Conservation (phyloP, 495 filamentous ascomycete species). For the Emericellopsis terricola region DNA sequence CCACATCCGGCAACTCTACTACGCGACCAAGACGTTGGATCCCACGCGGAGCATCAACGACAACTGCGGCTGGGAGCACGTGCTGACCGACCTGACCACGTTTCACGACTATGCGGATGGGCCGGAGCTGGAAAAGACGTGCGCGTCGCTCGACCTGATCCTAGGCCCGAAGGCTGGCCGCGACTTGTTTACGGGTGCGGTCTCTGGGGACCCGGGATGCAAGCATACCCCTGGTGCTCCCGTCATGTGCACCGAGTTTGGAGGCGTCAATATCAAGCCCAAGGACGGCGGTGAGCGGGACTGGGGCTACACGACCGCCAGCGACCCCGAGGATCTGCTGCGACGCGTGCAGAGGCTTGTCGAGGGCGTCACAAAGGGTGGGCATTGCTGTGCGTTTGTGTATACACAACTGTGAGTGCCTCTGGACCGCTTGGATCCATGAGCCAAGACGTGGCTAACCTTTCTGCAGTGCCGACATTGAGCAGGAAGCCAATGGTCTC, state of each 20-base stretch:
- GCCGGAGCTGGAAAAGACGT: slow-evolving; percentile 24
- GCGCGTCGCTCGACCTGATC: slow-evolving; percentile 25
- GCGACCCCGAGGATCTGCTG: slow-evolving; percentile 12
- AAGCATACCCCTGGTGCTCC: slow-evolving; percentile 29
- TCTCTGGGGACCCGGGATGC: slow-evolving; percentile 23
- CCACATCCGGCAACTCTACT: slow-evolving; percentile 38
- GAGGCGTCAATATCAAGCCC: slow-evolving; percentile 39
- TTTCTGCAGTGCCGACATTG: slow-evolving; percentile 30
- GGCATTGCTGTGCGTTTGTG: slow-evolving; percentile 13
- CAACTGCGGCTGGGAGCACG: slow-evolving; percentile 48
- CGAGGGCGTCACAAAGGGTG: slow-evolving; percentile 10
- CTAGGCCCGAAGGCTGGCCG: slow-evolving; percentile 23
- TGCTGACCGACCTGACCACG: slow-evolving; percentile 36
- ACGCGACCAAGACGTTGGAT: slow-evolving; percentile 41
- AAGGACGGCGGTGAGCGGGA: slow-evolving; percentile 11
- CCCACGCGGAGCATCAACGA: slow-evolving; percentile 41
- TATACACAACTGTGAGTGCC: slow-evolving; percentile 14
- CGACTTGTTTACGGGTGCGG: slow-evolving; percentile 28
- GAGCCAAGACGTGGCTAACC: not conserved
- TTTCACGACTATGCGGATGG: slow-evolving; percentile 43
- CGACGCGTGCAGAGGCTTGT: slow-evolving; percentile 10
- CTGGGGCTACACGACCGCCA: slow-evolving; percentile 20
- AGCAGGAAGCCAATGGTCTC: slow-evolving; percentile 45
- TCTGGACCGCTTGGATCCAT: slow-evolving; percentile 3
- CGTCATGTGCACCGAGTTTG: slow-evolving; percentile 39